A percentile compares a stretch with the other conserved stretches of the same genome.
These are phyloP conservation scores for Sarcomyxa edulis DNA, from an alignment of 768 basidiomycete genomes.

Conservation along the genomic window DNA sequence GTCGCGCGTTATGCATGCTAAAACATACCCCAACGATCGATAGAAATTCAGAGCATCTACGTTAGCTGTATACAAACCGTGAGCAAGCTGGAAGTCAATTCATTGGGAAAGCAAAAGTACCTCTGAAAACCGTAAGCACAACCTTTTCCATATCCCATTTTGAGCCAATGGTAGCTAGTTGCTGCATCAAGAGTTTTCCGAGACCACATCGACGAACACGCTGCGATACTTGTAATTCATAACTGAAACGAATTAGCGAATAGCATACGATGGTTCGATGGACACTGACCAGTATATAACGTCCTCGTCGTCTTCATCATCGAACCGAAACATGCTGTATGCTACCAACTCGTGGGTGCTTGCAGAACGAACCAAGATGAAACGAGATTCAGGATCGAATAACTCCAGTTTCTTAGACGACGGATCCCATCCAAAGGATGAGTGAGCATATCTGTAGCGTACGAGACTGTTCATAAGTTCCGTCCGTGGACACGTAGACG, in stretches of 20 bases:
- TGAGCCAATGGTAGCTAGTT: conserved; percentile 43
- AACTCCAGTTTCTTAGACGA: conserved; percentile 50
- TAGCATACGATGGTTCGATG: neutral
- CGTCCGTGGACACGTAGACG: neutral
- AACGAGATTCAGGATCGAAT: conserved; percentile 56
- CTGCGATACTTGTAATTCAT: conserved; percentile 65
- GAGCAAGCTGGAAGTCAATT: neutral
- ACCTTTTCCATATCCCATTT: conserved; percentile 61
- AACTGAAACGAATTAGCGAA: conserved; percentile 36
- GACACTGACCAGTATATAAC: conserved; percentile 64
- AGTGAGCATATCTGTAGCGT: conserved; percentile 40
- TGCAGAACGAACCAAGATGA: conserved; percentile 36
- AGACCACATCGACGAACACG: conserved; percentile 45
- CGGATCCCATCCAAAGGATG: conserved; percentile 67
- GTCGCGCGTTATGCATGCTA: neutral
- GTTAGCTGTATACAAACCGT: conserved; percentile 44
- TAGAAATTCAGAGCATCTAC: conserved; percentile 47
- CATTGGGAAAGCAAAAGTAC: conserved; percentile 34
- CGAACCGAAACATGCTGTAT: conserved; percentile 68
- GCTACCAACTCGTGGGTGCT: conserved; percentile 20
- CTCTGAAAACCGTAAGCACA: conserved; percentile 72
- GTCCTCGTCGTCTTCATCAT: conserved; percentile 53
- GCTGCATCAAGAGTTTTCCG: conserved; percentile 48
- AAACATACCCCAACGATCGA: conserved; percentile 42
- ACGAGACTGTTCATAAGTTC: no score